phyloP scores from a whole-genome alignment of 371 early-diverging fungal species.

The Circinella umbellata region DNA sequence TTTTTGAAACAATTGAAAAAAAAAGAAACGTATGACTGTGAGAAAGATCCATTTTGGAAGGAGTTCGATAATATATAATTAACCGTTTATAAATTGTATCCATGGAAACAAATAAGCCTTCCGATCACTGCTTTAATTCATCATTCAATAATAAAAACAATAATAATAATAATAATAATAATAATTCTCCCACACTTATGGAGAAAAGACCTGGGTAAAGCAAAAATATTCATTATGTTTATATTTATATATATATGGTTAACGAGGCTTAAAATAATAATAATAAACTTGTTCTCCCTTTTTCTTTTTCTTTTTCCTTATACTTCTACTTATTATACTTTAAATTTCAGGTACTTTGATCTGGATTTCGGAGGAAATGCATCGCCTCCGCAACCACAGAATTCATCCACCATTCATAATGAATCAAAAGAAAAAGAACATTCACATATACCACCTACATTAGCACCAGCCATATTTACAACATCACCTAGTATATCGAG shows the following conservation, averaged over 20 bases:
- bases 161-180: not conserved
- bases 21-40: no score
- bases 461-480: slow-evolving; percentile 12
- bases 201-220: slow-evolving; percentile 16
- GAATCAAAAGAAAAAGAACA: not conserved
- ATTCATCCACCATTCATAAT: not conserved
- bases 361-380: slow-evolving; percentile 1
- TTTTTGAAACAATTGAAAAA: no score
- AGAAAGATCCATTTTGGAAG: slow-evolving; percentile 1
- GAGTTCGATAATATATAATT: not conserved
- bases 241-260: no score
- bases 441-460: not conserved
- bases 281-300: no score
- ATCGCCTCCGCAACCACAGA: not conserved
- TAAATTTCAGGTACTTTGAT: slow-evolving; percentile 16
- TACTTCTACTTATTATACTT: not conserved
- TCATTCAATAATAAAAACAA: no score
- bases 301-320: no score
- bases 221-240: not conserved
- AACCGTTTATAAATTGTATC: no score
- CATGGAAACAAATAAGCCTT: no score
- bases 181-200: slow-evolving; percentile 17
- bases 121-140: no score
- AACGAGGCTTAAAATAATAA: no score
- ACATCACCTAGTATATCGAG: slow-evolving; percentile 10